phyloP scores from a whole-genome alignment of 75 land plant genomes.

The Larix kaempferi region DNA sequence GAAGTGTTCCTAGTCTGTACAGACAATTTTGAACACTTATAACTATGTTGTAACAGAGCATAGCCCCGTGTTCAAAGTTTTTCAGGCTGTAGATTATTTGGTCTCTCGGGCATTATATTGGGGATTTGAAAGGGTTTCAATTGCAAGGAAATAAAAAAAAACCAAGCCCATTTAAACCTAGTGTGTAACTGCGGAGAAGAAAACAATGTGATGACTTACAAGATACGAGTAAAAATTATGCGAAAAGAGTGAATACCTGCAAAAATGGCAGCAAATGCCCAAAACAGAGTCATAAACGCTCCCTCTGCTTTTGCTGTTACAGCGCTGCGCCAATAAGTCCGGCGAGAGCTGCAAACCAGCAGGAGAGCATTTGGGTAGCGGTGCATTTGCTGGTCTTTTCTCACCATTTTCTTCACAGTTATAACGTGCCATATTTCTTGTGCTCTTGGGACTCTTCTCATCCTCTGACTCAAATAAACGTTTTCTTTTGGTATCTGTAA shows the following conservation, averaged over 20 bases:
- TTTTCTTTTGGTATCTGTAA: neutral
- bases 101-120: too few species aligned
- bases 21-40: too few species aligned
- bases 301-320: slow-evolving; percentile 40
- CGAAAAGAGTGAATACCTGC: slow-evolving; percentile 26
- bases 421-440: neutral
- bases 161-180: too few species aligned
- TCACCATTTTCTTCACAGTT: slow-evolving; percentile 4
- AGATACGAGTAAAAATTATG: too few species aligned
- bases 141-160: too few species aligned
- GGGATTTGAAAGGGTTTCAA: too few species aligned
- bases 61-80: too few species aligned
- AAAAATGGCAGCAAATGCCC: slow-evolving; percentile 59
- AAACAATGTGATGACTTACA: too few species aligned
- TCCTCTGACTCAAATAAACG: neutral
- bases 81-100: too few species aligned
- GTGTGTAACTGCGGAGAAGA: too few species aligned
- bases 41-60: too few species aligned
- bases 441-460: neutral
- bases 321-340: slow-evolving; percentile 20
- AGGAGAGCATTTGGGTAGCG: slow-evolving; percentile 13
- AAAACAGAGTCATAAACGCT: slow-evolving; percentile 36
- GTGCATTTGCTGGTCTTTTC: slow-evolving; percentile 29
- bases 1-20: too few species aligned
- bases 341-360: slow-evolving; percentile 14